phyloP scores from a whole-genome alignment of 345 rosid genomes.

The Bretschneidera sinensis region DNA sequence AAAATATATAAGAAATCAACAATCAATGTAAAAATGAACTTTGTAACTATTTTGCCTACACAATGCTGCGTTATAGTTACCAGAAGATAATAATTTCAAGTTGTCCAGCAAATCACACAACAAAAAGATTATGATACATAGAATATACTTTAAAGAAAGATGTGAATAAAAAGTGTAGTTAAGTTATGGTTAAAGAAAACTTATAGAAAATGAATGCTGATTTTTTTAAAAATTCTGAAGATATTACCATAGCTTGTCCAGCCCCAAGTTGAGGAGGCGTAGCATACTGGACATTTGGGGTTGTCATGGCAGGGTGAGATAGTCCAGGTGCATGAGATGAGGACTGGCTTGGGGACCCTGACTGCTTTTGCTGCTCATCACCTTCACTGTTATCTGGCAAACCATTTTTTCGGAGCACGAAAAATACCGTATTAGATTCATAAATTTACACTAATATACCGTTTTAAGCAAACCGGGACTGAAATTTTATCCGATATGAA shows the following conservation, averaged over 20 bases:
- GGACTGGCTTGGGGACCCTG: constrained; percentile 42
- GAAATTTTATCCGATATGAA: constrained; percentile 3
- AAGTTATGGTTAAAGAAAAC: background rate
- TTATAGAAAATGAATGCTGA: background rate
- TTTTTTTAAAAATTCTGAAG: constrained; percentile 16
- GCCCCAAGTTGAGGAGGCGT: constrained; percentile 45
- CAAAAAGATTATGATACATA: background rate
- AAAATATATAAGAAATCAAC: too few relatives aligned
- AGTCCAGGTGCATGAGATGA: constrained; percentile 40
- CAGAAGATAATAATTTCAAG: background rate
- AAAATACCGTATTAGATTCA: background rate
- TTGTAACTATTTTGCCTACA: background rate
- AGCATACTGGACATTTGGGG: constrained; percentile 45
- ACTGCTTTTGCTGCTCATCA: constrained; percentile 58
- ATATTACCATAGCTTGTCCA: constrained; percentile 58
- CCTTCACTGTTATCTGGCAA: constrained; percentile 56
- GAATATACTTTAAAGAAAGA: background rate
- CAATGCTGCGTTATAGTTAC: background rate
- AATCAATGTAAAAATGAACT: background rate
- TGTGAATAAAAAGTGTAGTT: background rate
- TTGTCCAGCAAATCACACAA: background rate
- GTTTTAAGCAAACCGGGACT: background rate
- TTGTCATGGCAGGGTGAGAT: constrained; percentile 44
- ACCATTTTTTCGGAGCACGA: background rate
- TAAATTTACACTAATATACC: background rate